phyloP scores from a whole-genome alignment of 768 basidiomycete genomes.

The Suillus luteus region DNA sequence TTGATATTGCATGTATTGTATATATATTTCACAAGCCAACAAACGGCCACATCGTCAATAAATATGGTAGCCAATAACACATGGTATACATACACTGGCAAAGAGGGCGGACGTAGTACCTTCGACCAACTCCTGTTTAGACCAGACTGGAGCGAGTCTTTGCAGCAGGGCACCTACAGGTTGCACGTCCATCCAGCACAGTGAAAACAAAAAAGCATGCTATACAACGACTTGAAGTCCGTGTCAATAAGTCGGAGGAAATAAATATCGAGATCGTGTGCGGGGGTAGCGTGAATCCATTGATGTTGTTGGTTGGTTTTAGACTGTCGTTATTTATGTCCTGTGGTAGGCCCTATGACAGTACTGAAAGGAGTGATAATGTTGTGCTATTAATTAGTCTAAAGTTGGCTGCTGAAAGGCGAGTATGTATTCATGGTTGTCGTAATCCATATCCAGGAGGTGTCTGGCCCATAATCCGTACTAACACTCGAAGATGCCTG shows the following conservation, averaged over 20 bases:
- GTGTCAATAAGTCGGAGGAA: neutral
- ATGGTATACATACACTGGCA: neutral
- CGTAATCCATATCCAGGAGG: neutral
- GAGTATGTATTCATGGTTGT: neutral
- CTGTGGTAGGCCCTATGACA: neutral
- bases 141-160: neutral
- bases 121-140: neutral
- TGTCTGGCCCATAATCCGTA: too few relatives aligned
- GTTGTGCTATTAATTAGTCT: neutral
- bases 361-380: neutral
- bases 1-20: neutral
- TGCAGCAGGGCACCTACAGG: neutral
- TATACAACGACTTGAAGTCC: neutral
- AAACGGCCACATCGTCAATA: too few relatives aligned
- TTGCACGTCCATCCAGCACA: too few relatives aligned
- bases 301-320: neutral
- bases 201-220: neutral
- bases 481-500: slow-evolving; percentile 1
- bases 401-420: neutral
- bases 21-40: too few relatives aligned
- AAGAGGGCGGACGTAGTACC: neutral
- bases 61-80: neutral
- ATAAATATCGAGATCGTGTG: neutral
- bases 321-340: neutral
- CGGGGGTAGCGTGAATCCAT: neutral